phyloP scores from a whole-genome alignment of 2,329 filamentous ascomycete species.

The Colletotrichum somersetense region DNA sequence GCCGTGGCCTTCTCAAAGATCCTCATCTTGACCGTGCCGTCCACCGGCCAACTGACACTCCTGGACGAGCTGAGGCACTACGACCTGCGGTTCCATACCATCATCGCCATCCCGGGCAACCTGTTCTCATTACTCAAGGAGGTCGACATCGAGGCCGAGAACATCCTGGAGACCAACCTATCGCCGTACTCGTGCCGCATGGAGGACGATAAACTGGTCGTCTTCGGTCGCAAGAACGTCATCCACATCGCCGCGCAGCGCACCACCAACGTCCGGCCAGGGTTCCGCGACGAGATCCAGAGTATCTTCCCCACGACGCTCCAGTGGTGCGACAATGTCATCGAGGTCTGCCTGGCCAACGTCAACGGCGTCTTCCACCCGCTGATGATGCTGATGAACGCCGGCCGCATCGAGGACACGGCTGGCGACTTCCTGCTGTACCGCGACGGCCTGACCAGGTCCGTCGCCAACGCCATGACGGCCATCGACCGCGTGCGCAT shows the following conservation, averaged over 20 bases:
- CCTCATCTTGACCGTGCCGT: conserved; percentile 25
- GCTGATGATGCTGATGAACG: conserved; percentile 35
- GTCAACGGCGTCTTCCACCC: conserved; percentile 34
- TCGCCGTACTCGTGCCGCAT: conserved; percentile 32
- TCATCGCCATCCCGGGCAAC: conserved; percentile 28
- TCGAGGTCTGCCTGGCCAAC: conserved; percentile 32
- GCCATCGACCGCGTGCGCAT: conserved; percentile 26
- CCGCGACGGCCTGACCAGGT: conserved; percentile 23
- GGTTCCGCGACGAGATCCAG: conserved; percentile 26
- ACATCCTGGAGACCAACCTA: conserved; percentile 30
- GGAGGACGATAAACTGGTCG: conserved; percentile 7
- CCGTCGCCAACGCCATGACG: conserved; percentile 27
- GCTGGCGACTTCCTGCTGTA: conserved; percentile 21
- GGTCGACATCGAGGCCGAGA: conserved; percentile 18
- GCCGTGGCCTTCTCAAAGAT: conserved; percentile 25
- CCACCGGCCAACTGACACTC: conserved; percentile 30
- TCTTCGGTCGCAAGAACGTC: conserved; percentile 26
- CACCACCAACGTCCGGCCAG: neutral
- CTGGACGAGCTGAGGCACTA: conserved; percentile 18
- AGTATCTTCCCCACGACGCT: conserved; percentile 26
- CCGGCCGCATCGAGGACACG: conserved; percentile 24
- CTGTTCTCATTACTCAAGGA: conserved; percentile 21
- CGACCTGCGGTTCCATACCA: conserved; percentile 15
- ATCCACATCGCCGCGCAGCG: conserved; percentile 22
- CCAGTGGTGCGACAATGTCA: conserved; percentile 27